These are phyloP conservation scores for Aspergillus ellipticus DNA, from an alignment of 495 filamentous ascomycete genomes.

Conservation along the genomic window DNA sequence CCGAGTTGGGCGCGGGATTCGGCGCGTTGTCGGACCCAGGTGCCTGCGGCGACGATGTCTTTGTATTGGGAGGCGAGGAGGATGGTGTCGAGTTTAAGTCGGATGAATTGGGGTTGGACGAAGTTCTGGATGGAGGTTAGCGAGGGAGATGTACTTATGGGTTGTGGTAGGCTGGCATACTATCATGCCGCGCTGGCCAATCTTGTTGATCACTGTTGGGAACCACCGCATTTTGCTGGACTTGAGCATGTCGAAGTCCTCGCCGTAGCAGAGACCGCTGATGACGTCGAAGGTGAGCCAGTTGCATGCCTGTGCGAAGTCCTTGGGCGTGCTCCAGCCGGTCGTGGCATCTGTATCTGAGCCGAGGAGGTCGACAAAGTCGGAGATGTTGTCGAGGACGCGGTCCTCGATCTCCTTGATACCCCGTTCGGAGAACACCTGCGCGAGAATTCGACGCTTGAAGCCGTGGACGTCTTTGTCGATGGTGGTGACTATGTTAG, in stretches of 20 bases:
- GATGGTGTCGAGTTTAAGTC: constrained; percentile 16
- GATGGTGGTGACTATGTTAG: constrained; percentile 35
- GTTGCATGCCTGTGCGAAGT: constrained; percentile 8
- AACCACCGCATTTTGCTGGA: constrained; percentile 20
- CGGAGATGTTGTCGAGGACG: constrained; percentile 7
- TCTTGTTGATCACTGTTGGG: constrained; percentile 14
- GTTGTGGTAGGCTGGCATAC: background rate
- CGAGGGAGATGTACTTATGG: background rate
- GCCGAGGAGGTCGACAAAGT: background rate
- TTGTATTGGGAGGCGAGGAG: constrained; percentile 13
- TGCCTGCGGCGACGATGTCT: constrained; percentile 22
- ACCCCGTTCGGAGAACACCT: constrained; percentile 34
- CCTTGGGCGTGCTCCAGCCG: constrained; percentile 9
- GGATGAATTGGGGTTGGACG: constrained; percentile 14
- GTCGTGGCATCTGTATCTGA: background rate
- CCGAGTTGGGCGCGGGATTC: constrained; percentile 22
- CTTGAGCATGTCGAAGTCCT: constrained; percentile 19
- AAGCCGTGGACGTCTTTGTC: constrained; percentile 35
- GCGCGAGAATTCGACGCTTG: constrained; percentile 34
- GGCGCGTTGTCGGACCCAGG: constrained; percentile 35
- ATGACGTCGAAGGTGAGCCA: constrained; percentile 29
- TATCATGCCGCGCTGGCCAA: constrained; percentile 13
- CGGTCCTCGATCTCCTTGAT: constrained; percentile 29
- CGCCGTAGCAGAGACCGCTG: constrained; percentile 22
- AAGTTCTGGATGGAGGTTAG: background rate